Conservation (phyloP, 129 eudicot genomes). For the carrot (Daucus carota) region DNA sequence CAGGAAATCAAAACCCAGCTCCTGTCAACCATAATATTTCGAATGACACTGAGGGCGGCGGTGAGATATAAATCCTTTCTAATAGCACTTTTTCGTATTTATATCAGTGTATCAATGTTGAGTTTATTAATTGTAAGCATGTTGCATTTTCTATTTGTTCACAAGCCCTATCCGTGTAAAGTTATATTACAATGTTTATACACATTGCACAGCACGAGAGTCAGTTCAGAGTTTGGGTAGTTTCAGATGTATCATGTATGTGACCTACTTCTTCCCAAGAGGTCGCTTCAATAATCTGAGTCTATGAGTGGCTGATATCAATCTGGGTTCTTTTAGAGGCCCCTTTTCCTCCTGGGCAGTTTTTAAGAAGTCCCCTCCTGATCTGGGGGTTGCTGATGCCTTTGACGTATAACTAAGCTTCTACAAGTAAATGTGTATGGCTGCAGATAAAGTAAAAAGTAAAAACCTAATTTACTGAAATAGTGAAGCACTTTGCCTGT, state of each 20-base stretch:
- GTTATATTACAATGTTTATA: not conserved
- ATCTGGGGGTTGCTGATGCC: not conserved
- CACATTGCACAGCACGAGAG: not conserved
- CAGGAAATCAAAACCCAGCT: conserved; percentile 48
- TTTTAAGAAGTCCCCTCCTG: not conserved
- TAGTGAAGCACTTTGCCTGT: not conserved
- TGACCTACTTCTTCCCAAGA: not conserved
- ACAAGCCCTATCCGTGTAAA: not conserved
- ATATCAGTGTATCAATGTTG: not conserved
- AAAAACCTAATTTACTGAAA: not conserved
- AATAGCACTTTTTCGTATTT: not conserved
- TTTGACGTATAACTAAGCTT: not conserved
- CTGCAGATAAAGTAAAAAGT: not conserved
- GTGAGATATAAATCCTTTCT: conserved; percentile 31
- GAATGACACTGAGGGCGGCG: conserved; percentile 65
- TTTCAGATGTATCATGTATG: not conserved
- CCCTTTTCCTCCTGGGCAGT: not conserved
- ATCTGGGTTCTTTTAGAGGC: not conserved
- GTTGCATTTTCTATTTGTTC: not conserved
- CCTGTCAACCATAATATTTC: conserved; percentile 42
- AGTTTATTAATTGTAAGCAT: not conserved
- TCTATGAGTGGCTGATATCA: not conserved
- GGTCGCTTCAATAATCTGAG: not conserved
- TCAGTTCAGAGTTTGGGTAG: not conserved
- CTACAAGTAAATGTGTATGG: not conserved